These are phyloP conservation scores for Phascolomyces articulosus DNA, from an alignment of 371 early-diverging fungal species.

Conservation along the genomic window DNA sequence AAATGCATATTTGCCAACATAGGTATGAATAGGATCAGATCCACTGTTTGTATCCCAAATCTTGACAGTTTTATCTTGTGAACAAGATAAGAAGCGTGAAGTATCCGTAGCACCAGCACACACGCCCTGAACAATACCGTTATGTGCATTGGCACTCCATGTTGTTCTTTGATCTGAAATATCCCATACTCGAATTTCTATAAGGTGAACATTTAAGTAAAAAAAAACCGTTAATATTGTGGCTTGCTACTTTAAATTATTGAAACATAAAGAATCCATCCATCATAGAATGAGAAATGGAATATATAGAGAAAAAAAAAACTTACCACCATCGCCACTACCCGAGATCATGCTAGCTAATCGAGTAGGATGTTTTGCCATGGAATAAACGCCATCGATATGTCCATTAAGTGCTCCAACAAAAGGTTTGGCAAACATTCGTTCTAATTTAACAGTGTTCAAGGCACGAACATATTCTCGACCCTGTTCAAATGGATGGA, in stretches of 20 bases:
- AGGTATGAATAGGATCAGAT: constrained; percentile 70
- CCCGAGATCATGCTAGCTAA: constrained; percentile 86
- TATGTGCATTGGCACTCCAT: constrained; percentile 82
- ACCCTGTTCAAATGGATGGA: constrained; percentile 96
- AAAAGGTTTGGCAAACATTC: constrained; percentile 99
- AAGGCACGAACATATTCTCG: constrained; percentile 98
- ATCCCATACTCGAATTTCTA: constrained; percentile 87
- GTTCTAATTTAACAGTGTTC: constrained; percentile 94
- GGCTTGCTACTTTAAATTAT: background rate
- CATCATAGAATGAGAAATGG: too few species aligned
- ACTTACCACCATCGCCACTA: constrained; percentile 89
- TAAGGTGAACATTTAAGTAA: background rate
- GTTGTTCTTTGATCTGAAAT: constrained; percentile 69
- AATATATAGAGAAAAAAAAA: too few species aligned
- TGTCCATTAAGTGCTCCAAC: constrained; percentile 90
- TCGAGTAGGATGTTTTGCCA: constrained; percentile 90
- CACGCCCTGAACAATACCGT: constrained; percentile 82
- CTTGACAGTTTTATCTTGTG: constrained; percentile 87
- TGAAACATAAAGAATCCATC: too few species aligned
- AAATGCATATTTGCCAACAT: constrained; percentile 77
- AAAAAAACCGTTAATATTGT: background rate
- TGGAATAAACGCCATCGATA: constrained; percentile 95
- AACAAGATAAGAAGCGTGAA: constrained; percentile 80
- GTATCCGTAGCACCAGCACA: constrained; percentile 59
- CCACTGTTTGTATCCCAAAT: constrained; percentile 70